These are phyloP conservation scores for Aspergillus sparsus DNA, from an alignment of 495 filamentous ascomycete species.

Conservation along the genomic window DNA sequence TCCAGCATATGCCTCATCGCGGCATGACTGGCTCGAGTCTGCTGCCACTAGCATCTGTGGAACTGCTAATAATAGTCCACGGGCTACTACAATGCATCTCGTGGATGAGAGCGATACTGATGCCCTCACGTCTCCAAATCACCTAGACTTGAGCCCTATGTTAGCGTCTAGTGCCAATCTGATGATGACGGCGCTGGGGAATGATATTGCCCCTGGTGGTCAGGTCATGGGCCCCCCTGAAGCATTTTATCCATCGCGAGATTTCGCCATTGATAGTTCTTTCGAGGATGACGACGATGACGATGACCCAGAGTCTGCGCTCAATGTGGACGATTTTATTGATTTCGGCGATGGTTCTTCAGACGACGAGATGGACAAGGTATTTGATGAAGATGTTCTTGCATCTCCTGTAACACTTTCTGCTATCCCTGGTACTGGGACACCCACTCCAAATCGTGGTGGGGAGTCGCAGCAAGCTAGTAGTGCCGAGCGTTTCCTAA, in stretches of 20 bases:
- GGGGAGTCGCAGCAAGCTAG: constrained; percentile 50
- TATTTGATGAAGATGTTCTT: constrained; percentile 39
- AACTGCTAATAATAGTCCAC: constrained; percentile 56
- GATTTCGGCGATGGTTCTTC: constrained; percentile 64
- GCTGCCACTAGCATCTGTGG: constrained; percentile 51
- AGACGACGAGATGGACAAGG: constrained; percentile 50
- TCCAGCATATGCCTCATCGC: constrained; percentile 51
- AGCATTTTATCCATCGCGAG: constrained; percentile 72
- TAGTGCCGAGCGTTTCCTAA: constrained; percentile 59
- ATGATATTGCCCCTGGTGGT: constrained; percentile 59
- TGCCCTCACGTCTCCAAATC: constrained; percentile 48
- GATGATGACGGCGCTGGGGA: constrained; percentile 71
- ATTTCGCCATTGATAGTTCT: constrained; percentile 56
- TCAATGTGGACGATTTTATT: constrained; percentile 72
- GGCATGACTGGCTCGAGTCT: constrained; percentile 52
- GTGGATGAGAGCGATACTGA: constrained; percentile 56
- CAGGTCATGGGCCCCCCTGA: constrained; percentile 72
- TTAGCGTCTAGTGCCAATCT: constrained; percentile 68
- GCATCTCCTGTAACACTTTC: constrained; percentile 42
- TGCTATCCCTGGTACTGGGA: constrained; percentile 41
- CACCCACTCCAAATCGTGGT: constrained; percentile 52
- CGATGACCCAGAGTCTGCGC: constrained; percentile 64
- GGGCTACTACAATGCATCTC: constrained; percentile 48
- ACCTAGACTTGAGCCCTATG: constrained; percentile 57
- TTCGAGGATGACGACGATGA: constrained; percentile 60